Base-by-base conservation (phyloP, 441 rosid species). In the Metrosideros polymorpha region DNA sequence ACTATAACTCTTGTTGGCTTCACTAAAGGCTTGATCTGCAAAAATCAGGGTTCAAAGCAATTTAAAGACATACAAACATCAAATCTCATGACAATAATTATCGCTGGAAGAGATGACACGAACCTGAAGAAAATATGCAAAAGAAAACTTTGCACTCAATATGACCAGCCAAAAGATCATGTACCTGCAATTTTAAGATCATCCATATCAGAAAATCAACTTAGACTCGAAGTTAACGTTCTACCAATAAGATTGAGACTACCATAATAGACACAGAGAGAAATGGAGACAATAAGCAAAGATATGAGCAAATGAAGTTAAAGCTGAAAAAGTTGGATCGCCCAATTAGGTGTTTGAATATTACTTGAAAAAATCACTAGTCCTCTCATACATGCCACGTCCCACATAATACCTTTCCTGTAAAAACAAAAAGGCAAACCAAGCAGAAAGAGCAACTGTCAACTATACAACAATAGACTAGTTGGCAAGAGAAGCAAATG, bases 341-440 rank as follows among this genome's bases (percentile, higher is more conserved):
- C 4, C n/a, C 79, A 39, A 71, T 35, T 71, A 82, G 83, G 76
- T 9, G 85, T 57, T 49, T 18, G 87, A 89, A 91, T 42, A 84
- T 86, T 98, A 98, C 99, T 92, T 96, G 86, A 95, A 89, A 89
- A 93, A 98, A 89, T 98, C 99, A 29, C 92, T 92, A 85, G 94
- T 95, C 91, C 93, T 93, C 91, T 98, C 99, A 86, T 98, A 96
- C 99, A 98, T 96, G 92, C 97, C 99, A 87, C 98, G 98, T 50
- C 99, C 99, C 83, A 98, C 99, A 88, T 94, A 98, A 88, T 96
- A 90, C 22, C 96, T 94, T 88, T 98, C 99, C 99, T 98, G 90
- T 89, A 90, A 88, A 90, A 82, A 89, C 50, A 55, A 86, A 83
- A 77, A 66, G 29, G 24, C 66, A 59, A 30, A 82, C 43, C 52